A percentile compares a stretch with the other conserved stretches of the same genome.
These are phyloP conservation scores for Sugiyamaella marilandica DNA, from an alignment of 805 yeast genomes.

Conservation along the genomic window DNA sequence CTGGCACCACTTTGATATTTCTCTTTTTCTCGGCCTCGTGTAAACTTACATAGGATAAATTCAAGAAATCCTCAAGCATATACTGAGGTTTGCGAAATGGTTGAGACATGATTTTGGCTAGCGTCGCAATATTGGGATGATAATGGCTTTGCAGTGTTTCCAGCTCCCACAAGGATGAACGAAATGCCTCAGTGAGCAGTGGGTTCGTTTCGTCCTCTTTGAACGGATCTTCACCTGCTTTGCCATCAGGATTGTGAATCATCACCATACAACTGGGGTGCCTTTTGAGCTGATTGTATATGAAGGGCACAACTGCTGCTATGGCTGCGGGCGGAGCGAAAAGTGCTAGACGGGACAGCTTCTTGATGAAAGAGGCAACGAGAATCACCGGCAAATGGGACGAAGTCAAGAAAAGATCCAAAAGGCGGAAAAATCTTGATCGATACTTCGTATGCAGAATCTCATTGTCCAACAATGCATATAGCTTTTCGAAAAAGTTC, in stretches of 20 bases:
- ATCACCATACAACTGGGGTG: constrained; percentile 93
- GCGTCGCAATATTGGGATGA: constrained; percentile 91
- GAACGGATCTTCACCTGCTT: constrained; percentile 56
- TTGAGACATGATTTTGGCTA: constrained; percentile 82
- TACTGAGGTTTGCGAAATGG: constrained; percentile 85
- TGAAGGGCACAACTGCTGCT: constrained; percentile 82
- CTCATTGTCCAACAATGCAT: constrained; percentile 70
- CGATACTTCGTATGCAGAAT: constrained; percentile 74
- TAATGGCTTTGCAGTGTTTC: constrained; percentile 76
- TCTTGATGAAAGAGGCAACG: constrained; percentile 86
- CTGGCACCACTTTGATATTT: constrained; percentile 41
- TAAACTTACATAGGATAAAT: constrained; percentile 76
- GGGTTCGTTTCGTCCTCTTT: constrained; percentile 66
- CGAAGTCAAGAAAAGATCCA: constrained; percentile 80
- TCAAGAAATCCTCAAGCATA: constrained; percentile 89
- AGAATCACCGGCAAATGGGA: constrained; percentile 80
- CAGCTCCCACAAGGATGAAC: constrained; percentile 89
- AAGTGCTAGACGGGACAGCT: constrained; percentile 67
- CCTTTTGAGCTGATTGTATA: constrained; percentile 80
- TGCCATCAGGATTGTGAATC: constrained; percentile 48
- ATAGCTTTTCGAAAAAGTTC: constrained; percentile 76
- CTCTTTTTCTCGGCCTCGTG: constrained; percentile 46
- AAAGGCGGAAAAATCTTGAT: constrained; percentile 79
- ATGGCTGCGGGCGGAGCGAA: constrained; percentile 85
- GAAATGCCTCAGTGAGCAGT: constrained; percentile 68